These are phyloP conservation scores for Sporothrix humicola DNA, from an alignment of 2,329 filamentous ascomycete species.

Conservation along the genomic window DNA sequence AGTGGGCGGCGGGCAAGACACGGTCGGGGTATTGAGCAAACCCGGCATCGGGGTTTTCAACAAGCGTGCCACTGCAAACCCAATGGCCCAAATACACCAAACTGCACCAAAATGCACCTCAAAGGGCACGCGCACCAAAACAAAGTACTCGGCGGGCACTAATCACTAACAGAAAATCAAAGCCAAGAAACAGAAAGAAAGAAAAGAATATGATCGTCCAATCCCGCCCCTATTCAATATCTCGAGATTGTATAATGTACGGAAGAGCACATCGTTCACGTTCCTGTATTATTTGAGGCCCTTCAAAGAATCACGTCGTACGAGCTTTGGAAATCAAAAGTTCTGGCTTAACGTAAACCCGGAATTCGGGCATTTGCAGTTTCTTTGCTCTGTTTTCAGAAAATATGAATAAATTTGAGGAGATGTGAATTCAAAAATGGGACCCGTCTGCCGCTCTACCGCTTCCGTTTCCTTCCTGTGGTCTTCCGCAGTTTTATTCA, in stretches of 20 bases:
- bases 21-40: constrained; percentile 22
- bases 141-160: not conserved
- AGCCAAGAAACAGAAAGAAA: not conserved
- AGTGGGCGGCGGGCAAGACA: not conserved
- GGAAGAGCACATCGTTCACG: too few species aligned
- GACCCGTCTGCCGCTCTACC: not conserved
- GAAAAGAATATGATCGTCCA: not conserved
- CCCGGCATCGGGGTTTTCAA: constrained; percentile 18
- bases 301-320: not conserved
- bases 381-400: not conserved
- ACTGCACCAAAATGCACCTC: not conserved
- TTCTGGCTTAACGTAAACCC: not conserved
- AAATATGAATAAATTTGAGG: not conserved
- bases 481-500: too few species aligned
- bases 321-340: not conserved
- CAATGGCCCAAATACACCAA: not conserved
- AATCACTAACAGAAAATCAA: not conserved
- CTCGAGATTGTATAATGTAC: not conserved
- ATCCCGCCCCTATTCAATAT: not conserved
- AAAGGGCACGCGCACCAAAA: not conserved
- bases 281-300: too few species aligned
- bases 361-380: constrained; percentile 9
- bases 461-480: not conserved
- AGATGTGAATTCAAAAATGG: not conserved
- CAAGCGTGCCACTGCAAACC: not conserved